These are phyloP conservation scores for Auricularia sp. DNA, from an alignment of 768 basidiomycete genomes.

Conservation along the genomic window DNA sequence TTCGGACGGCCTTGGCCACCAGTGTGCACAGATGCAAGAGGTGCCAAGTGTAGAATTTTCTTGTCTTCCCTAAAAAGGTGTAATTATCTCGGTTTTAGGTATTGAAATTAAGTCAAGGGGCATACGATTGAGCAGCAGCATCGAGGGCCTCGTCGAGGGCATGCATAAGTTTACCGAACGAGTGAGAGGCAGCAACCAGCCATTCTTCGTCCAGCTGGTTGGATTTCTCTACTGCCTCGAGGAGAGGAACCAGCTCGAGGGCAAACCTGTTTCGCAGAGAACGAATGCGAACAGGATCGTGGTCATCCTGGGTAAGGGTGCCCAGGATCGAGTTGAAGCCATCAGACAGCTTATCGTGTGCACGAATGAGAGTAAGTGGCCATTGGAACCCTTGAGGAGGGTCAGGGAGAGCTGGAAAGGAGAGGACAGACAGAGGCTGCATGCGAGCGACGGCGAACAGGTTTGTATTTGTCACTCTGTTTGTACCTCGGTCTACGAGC, in stretches of 20 bases:
- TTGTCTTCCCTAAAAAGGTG: background rate
- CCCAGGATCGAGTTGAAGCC: background rate
- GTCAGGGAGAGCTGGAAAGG: background rate
- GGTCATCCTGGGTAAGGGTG: background rate
- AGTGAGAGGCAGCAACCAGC: background rate
- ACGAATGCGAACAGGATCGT: background rate
- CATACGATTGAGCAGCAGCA: background rate
- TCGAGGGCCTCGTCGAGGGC: background rate
- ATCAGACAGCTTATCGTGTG: background rate
- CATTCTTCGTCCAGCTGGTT: background rate
- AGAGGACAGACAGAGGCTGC: background rate
- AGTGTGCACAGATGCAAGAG: background rate
- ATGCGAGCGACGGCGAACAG: background rate
- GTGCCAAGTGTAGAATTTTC: background rate
- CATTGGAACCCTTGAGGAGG: background rate
- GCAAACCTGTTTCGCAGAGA: background rate
- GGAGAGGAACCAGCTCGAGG: background rate
- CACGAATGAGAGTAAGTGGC: background rate
- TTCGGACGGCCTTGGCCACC: slow-evolving; percentile 1
- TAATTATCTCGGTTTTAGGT: background rate
- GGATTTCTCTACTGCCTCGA: background rate
- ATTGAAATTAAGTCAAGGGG: background rate
- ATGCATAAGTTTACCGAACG: background rate
- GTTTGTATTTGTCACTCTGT: too few species aligned
- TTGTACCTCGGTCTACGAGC: too few species aligned